Conservation (phyloP, 2,329 filamentous ascomycete genomes). For the Zasmidium angulare region DNA sequence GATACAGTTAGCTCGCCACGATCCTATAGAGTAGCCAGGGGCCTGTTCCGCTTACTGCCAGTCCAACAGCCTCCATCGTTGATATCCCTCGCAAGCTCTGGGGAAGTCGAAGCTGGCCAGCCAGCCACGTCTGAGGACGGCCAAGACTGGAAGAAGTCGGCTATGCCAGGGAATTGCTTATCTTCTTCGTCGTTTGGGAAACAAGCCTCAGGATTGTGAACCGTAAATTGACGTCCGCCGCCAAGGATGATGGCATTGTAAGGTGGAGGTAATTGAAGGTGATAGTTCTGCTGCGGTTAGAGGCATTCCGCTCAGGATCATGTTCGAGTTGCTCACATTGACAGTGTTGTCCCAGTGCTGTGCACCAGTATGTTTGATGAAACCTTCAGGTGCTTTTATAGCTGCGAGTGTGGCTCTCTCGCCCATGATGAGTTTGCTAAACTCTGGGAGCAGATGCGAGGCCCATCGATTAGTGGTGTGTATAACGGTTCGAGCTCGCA, state of each 20-base stretch:
- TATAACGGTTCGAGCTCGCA: conserved; percentile 18
- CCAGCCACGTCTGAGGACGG: conserved; percentile 27
- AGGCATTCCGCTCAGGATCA: neutral
- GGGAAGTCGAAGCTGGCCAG: conserved; percentile 22
- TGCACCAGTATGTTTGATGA: conserved; percentile 34
- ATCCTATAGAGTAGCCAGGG: too few species aligned
- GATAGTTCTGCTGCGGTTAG: conserved; percentile 28
- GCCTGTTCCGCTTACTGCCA: conserved; percentile 27
- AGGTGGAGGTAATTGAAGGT: conserved; percentile 34
- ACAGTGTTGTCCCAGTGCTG: conserved; percentile 35
- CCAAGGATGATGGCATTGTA: conserved; percentile 34
- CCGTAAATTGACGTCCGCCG: conserved; percentile 28
- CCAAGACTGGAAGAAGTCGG: conserved; percentile 34
- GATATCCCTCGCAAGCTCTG: conserved; percentile 23
- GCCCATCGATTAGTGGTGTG: conserved; percentile 28
- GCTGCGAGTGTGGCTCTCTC: conserved; percentile 27
- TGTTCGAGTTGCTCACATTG: conserved; percentile 17
- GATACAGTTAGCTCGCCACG: conserved; percentile 1
- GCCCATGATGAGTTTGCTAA: conserved; percentile 23
- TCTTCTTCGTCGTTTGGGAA: conserved; percentile 29
- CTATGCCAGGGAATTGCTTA: conserved; percentile 28
- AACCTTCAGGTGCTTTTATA: conserved; percentile 32
- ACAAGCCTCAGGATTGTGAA: conserved; percentile 28
- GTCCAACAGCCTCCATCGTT: conserved; percentile 34
- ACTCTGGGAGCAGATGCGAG: conserved; percentile 24